These are phyloP conservation scores for Trichoderma harzianum DNA, from an alignment of 2,329 filamentous ascomycete species.

Conservation along the genomic window DNA sequence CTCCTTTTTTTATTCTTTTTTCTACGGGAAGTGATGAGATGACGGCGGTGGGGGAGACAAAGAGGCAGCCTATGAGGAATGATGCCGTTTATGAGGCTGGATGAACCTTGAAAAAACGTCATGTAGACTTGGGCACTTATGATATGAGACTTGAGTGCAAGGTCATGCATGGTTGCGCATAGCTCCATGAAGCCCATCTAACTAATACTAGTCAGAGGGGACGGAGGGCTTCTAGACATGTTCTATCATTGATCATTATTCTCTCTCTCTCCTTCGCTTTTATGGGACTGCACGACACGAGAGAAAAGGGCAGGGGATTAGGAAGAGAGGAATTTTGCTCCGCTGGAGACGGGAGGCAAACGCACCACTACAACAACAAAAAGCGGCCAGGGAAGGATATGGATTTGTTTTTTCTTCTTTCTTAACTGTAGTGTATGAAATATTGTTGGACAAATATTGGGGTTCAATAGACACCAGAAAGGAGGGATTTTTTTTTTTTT, in stretches of 20 bases:
- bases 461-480: constrained; percentile 11
- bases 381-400: background rate
- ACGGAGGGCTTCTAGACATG: background rate
- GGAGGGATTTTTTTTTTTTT: background rate
- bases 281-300: background rate
- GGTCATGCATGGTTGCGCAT: background rate
- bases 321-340: background rate
- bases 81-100: background rate
- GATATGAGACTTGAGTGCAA: background rate
- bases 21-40: background rate
- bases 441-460: constrained; percentile 10
- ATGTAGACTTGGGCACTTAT: background rate
- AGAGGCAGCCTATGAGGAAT: background rate
- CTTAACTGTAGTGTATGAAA: constrained; percentile 11
- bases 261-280: background rate
- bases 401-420: background rate
- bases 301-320: background rate
- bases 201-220: background rate
- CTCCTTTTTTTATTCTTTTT: background rate
- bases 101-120: background rate
- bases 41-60: background rate
- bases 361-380: background rate
- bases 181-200: background rate
- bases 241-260: background rate
- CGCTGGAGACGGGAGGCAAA: background rate